Evolutionary conservation across 2,329 filamentous ascomycete genomes (phyloP).

Genomic region (Sclerotinia minor): DNA sequence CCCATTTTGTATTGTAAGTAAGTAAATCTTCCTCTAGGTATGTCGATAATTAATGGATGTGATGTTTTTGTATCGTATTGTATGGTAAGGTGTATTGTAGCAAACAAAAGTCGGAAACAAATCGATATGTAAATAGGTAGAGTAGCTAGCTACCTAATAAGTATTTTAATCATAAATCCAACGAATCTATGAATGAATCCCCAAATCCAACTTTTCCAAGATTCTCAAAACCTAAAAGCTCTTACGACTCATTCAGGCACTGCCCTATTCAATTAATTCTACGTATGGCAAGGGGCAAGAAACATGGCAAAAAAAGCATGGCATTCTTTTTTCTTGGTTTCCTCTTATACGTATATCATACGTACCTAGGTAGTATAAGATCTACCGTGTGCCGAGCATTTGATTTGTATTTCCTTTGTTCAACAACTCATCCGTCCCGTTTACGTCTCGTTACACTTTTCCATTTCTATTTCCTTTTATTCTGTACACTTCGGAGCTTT

Average conservation of each 20-base stretch:
- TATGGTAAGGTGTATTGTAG: too few relatives aligned
- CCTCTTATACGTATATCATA: too few relatives aligned
- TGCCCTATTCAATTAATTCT: neutral
- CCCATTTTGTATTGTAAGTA: conserved; percentile 2
- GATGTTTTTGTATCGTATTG: neutral
- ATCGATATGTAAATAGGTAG: neutral
- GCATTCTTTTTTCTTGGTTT: neutral
- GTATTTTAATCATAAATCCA: too few relatives aligned
- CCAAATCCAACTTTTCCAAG: conserved; percentile 10
- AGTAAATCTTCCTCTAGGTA: too few relatives aligned
- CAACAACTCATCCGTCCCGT: too few relatives aligned
- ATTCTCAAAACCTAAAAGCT: neutral
- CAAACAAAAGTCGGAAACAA: neutral
- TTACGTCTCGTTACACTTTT: too few relatives aligned
- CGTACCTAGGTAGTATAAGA: neutral
- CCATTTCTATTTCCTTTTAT: too few relatives aligned
- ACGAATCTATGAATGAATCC: too few relatives aligned
- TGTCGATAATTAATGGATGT: neutral
- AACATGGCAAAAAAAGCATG: neutral
- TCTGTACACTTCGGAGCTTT: neutral
- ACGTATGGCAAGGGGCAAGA: too few relatives aligned
- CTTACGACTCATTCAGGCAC: neutral
- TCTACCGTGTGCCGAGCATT: neutral
- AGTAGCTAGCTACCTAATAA: too few relatives aligned
- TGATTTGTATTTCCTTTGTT: too few relatives aligned